phyloP scores from a whole-genome alignment of 2,329 filamentous ascomycete species.

The Endocalyx cinctus region DNA sequence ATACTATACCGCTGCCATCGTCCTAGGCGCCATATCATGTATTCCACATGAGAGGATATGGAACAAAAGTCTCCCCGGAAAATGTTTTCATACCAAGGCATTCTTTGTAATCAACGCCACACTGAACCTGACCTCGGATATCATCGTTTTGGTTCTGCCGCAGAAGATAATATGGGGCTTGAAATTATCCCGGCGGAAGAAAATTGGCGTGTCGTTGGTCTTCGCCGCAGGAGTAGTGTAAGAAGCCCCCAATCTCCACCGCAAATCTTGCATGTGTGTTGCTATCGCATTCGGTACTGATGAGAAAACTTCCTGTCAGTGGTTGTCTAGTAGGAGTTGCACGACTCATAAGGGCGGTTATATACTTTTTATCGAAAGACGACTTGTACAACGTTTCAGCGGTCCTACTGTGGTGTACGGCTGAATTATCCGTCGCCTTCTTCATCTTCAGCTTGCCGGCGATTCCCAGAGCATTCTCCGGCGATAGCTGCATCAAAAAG shows the following conservation, averaged over 20 bases:
- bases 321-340: slow-evolving; percentile 4
- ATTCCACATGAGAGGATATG: slow-evolving; percentile 20
- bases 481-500: slow-evolving; percentile 3
- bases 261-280: too few species aligned
- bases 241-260: too few species aligned
- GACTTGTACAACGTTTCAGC: slow-evolving; percentile 8
- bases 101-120: slow-evolving; percentile 37
- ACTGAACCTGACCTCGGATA: slow-evolving; percentile 36
- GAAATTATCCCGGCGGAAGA: slow-evolving; percentile 36
- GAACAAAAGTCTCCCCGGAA: slow-evolving; percentile 19
- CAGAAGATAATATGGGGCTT: slow-evolving; percentile 35
- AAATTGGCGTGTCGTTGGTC: slow-evolving; percentile 32
- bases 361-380: slow-evolving; percentile 6
- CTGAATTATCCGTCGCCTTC: slow-evolving; percentile 6
- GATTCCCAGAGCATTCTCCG: slow-evolving; percentile 4
- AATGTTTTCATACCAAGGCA: slow-evolving; percentile 34
- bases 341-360: slow-evolving; percentile 6
- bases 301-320: slow-evolving; percentile 2
- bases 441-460: slow-evolving; percentile 9
- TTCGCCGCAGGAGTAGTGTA: slow-evolving; percentile 37
- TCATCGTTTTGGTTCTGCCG: slow-evolving; percentile 35
- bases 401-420: slow-evolving; percentile 7
- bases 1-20: slow-evolving; percentile 17
- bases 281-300: neutral
- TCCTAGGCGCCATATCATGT: slow-evolving; percentile 22